Percentiles rank a stretch among this genome's conserved stretches.
Conservation (phyloP, 768 basidiomycete species). For the Suillus discolor region DNA sequence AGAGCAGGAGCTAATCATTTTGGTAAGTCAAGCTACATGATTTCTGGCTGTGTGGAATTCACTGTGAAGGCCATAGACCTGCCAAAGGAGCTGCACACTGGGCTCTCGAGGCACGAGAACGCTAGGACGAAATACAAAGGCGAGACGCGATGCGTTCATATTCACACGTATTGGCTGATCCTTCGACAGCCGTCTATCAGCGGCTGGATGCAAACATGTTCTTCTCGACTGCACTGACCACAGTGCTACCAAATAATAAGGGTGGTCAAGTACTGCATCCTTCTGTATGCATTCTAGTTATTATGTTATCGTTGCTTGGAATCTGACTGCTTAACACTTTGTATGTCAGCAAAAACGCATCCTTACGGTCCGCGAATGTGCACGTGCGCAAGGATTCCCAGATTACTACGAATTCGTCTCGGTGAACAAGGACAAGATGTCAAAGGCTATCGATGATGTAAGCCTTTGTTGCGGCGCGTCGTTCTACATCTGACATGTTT, state of each 20-base stretch:
- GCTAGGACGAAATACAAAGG: conserved; percentile 31
- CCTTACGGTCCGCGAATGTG: conserved; percentile 65
- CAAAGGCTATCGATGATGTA: conserved; percentile 51
- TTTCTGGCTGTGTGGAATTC: not conserved
- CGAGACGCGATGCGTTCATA: conserved; percentile 15
- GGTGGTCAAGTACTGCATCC: conserved; percentile 48
- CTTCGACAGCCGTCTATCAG: conserved; percentile 50
- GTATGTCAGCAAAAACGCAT: conserved; percentile 66
- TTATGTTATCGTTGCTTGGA: not conserved
- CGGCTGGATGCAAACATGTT: conserved; percentile 52
- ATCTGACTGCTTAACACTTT: not conserved
- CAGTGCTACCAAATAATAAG: conserved; percentile 52
- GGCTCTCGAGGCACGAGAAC: conserved; percentile 32
- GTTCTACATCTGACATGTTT: conserved; percentile 5
- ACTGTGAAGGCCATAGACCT: conserved; percentile 38
- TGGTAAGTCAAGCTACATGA: conserved; percentile 36
- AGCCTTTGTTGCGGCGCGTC: conserved; percentile 24
- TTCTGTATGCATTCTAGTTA: conserved; percentile 32
- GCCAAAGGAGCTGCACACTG: conserved; percentile 41
- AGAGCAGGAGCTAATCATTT: conserved; percentile 50
- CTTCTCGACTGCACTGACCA: conserved; percentile 70
- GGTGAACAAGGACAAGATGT: conserved; percentile 28
- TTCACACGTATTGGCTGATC: not conserved
- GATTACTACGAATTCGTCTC: conserved; percentile 69
- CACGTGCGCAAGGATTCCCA: conserved; percentile 79